phyloP scores from a whole-genome alignment of 768 basidiomycete species.

The Tulasnella sp. region DNA sequence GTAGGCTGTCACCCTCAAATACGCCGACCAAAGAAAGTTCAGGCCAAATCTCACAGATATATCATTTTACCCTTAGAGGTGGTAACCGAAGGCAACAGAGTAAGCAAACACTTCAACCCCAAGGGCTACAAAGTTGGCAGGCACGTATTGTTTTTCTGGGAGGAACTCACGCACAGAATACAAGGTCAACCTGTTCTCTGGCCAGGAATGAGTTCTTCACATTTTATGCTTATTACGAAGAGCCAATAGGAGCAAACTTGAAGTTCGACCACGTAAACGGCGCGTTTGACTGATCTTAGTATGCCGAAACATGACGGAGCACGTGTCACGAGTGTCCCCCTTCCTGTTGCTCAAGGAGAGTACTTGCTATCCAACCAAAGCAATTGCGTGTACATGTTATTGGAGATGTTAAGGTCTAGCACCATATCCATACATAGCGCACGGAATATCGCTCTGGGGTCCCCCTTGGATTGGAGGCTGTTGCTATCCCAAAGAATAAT shows the following conservation, averaged over 20 bases:
- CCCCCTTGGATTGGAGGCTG: conserved; percentile 44
- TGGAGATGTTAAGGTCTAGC: background rate
- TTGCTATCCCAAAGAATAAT: conserved; percentile 46
- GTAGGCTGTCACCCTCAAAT: no score
- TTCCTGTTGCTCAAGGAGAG: background rate
- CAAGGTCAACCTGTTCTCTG: no score
- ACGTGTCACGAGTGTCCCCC: background rate
- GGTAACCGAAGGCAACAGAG: no score
- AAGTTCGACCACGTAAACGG: background rate
- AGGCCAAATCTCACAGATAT: no score
- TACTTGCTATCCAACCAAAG: background rate
- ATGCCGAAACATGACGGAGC: background rate
- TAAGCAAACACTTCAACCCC: no score
- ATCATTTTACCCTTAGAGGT: no score
- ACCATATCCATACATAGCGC: background rate
- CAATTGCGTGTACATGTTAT: background rate
- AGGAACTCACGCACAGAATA: no score
- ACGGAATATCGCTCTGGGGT: conserved; percentile 35
- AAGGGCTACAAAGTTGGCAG: no score
- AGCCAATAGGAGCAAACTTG: background rate
- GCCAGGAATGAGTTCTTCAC: no score
- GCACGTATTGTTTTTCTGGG: no score
- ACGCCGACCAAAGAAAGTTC: no score
- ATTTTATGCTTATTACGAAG: background rate
- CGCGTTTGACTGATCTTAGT: background rate